A percentile compares a stretch with the other conserved stretches of the same genome.
Conservation (phyloP, 257 asterid species). For the Gardenia jasminoides region DNA sequence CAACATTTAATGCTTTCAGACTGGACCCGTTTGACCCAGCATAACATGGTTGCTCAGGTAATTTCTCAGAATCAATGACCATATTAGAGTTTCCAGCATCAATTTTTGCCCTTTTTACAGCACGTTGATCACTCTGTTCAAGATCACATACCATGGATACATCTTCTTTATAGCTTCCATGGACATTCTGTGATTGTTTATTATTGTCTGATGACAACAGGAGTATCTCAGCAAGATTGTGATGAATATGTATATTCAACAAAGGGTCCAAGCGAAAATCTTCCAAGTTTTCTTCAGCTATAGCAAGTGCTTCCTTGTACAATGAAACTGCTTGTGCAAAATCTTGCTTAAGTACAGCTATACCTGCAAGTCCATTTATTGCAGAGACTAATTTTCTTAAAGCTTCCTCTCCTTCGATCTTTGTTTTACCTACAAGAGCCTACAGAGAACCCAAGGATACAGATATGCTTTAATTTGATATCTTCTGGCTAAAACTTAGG, state of each 20-base stretch:
- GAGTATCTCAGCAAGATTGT: slow-evolving; percentile 79
- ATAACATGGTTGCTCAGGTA: slow-evolving; percentile 32
- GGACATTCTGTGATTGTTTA: slow-evolving; percentile 28
- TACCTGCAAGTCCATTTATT: slow-evolving; percentile 94
- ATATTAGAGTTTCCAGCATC: slow-evolving; percentile 27
- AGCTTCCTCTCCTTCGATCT: slow-evolving; percentile 94
- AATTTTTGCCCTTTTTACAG: slow-evolving; percentile 33
- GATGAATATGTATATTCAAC: slow-evolving; percentile 82
- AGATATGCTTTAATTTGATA: neutral
- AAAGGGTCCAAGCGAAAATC: slow-evolving; percentile 96
- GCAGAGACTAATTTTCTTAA: slow-evolving; percentile 85
- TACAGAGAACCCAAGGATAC: slow-evolving; percentile 29
- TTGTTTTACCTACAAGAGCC: slow-evolving; percentile 93
- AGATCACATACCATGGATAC: slow-evolving; percentile 24
- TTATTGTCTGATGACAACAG: slow-evolving; percentile 34
- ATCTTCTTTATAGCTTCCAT: slow-evolving; percentile 32
- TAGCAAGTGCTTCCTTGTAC: slow-evolving; percentile 76
- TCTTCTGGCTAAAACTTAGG: neutral
- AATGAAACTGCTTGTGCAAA: slow-evolving; percentile 62
- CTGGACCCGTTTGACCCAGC: slow-evolving; percentile 23
- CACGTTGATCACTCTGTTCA: slow-evolving; percentile 30
- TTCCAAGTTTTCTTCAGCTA: slow-evolving; percentile 67
- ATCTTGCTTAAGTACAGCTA: slow-evolving; percentile 80
- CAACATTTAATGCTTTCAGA: slow-evolving; percentile 25
- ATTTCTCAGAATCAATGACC: slow-evolving; percentile 29